These are phyloP conservation scores for Centella asiatica DNA, from an alignment of 129 eudicot genomes.

Conservation along the genomic window DNA sequence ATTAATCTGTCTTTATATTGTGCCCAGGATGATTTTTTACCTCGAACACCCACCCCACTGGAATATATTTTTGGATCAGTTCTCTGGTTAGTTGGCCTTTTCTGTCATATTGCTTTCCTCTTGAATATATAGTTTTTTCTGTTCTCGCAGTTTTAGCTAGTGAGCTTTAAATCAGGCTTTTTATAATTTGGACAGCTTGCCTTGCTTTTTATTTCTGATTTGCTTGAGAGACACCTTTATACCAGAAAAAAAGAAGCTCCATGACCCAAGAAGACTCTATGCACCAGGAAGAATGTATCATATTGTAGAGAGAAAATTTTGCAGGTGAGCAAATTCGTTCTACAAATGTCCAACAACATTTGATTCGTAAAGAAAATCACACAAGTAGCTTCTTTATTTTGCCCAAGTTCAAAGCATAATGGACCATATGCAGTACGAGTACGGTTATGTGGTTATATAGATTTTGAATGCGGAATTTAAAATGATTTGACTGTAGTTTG, in stretches of 20 bases:
- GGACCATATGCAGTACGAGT: no score
- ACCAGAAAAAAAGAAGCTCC: constrained; percentile 70
- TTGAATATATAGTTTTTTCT: background rate
- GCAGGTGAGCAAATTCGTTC: constrained; percentile 83
- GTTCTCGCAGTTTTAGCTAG: constrained; percentile 18
- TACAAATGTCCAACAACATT: no score
- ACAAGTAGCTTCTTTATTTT: no score
- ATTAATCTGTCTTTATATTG: constrained; percentile 8
- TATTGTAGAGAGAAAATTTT: constrained; percentile 74
- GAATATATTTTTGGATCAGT: constrained; percentile 81
- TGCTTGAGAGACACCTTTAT: constrained; percentile 90
- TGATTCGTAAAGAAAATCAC: no score
- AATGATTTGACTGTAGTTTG: no score
- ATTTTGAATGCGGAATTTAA: no score
- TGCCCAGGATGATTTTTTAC: constrained; percentile 84
- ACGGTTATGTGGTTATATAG: no score
- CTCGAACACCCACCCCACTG: constrained; percentile 85
- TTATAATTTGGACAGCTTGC: constrained; percentile 80
- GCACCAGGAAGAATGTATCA: constrained; percentile 95
- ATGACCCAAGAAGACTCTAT: constrained; percentile 83
- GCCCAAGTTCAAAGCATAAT: no score
- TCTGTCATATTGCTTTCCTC: background rate
- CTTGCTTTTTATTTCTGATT: constrained; percentile 63
- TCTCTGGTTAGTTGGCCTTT: constrained; percentile 54
- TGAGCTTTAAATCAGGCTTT: constrained; percentile 38